Evolutionary conservation across 139 green algal species (phyloP).

Genomic region (Haematococcus lacustris): DNA sequence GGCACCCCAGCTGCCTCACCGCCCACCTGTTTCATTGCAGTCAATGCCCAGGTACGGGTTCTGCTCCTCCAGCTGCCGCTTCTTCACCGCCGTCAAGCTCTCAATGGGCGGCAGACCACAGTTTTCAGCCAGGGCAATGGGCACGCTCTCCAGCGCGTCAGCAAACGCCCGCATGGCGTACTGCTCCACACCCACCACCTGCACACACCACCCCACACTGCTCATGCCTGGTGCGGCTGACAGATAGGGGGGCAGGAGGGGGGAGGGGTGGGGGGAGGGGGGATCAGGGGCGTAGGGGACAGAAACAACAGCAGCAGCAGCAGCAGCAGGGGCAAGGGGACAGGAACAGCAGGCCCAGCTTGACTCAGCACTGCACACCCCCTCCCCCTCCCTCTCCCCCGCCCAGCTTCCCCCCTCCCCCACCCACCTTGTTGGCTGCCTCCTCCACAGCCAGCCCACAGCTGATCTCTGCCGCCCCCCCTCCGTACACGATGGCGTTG

Average conservation of each 20-base stretch:
- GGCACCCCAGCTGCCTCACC: no score
- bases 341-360: no score
- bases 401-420: no score
- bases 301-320: no score
- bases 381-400: slow-evolving; percentile 7
- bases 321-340: no score
- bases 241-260: no score
- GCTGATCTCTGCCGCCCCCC: slow-evolving; percentile 89
- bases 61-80: slow-evolving; percentile 70
- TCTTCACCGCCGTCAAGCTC: slow-evolving; percentile 79
- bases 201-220: slow-evolving; percentile 5
- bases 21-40: slow-evolving; percentile 76
- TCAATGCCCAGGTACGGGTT: slow-evolving; percentile 94
- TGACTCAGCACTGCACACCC: neutral
- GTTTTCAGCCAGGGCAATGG: slow-evolving; percentile 94
- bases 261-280: no score
- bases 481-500: slow-evolving; percentile 95
- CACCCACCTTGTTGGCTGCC: slow-evolving; percentile 67
- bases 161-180: slow-evolving; percentile 97
- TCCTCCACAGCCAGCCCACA: slow-evolving; percentile 85
- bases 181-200: slow-evolving; percentile 72
- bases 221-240: no score
- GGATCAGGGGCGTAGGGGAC: no score
- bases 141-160: slow-evolving; percentile 77
- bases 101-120: slow-evolving; percentile 72